Conservation (phyloP, 2,329 filamentous ascomycete species). For the Diaporthe citriasiana region DNA sequence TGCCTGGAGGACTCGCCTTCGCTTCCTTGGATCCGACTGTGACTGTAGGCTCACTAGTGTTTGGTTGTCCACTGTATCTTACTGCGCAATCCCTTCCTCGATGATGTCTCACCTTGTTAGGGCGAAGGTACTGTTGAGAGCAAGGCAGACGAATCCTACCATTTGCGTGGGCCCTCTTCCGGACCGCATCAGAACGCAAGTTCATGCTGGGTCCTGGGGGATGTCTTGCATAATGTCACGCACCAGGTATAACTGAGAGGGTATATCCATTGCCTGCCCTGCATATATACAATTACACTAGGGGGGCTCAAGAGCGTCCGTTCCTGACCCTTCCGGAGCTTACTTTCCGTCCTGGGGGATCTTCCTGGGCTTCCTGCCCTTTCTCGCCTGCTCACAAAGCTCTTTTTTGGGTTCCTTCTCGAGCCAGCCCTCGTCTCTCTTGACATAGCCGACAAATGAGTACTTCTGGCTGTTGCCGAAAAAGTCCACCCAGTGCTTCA, state of each 20-base stretch:
- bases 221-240: not conserved
- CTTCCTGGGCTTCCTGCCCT: constrained; percentile 67
- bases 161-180: no score
- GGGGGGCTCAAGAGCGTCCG: not conserved
- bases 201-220: not conserved
- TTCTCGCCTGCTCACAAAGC: constrained; percentile 80
- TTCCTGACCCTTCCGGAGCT: not conserved
- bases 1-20: not conserved
- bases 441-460: constrained; percentile 81
- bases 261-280: not conserved
- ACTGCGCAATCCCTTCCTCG: not conserved
- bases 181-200: not conserved
- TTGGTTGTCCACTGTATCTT: no score
- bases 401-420: constrained; percentile 72
- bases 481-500: constrained; percentile 87
- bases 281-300: not conserved
- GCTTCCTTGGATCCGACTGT: no score
- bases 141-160: not conserved
- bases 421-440: constrained; percentile 72
- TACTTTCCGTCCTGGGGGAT: constrained; percentile 58
- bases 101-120: not conserved
- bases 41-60: no score
- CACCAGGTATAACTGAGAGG: not conserved
- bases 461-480: constrained; percentile 87
- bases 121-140: not conserved